These are phyloP conservation scores for Aureobasidium namibiae DNA, from an alignment of 2,329 filamentous ascomycete genomes.

Conservation along the genomic window DNA sequence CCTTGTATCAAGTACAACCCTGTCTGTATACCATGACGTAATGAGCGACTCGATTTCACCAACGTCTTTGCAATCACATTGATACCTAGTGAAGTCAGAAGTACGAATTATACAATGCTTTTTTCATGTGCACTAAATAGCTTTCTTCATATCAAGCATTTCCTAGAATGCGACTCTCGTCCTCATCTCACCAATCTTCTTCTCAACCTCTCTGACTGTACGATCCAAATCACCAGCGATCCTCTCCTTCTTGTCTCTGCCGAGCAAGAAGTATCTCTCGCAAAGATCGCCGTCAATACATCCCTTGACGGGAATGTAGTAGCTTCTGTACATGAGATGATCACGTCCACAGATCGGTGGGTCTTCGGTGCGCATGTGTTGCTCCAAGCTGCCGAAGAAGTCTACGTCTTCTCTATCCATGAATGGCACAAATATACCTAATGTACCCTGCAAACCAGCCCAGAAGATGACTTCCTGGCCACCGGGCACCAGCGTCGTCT, in stretches of 20 bases:
- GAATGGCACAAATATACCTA: constrained; percentile 90
- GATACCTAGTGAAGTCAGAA: neutral
- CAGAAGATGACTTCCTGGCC: constrained; percentile 87
- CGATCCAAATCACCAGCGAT: constrained; percentile 90
- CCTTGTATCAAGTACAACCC: neutral
- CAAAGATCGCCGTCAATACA: constrained; percentile 95
- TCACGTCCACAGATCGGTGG: constrained; percentile 84
- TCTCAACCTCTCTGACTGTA: constrained; percentile 85
- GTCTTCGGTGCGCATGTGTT: constrained; percentile 78
- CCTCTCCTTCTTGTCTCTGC: constrained; percentile 86
- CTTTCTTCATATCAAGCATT: neutral
- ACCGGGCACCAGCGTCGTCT: constrained; percentile 81
- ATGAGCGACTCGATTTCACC: neutral
- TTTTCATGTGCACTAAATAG: neutral
- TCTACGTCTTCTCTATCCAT: constrained; percentile 86
- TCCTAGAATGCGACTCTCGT: constrained; percentile 29
- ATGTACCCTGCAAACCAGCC: constrained; percentile 88
- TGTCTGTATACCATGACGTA: neutral
- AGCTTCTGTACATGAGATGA: constrained; percentile 89
- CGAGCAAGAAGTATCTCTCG: constrained; percentile 77
- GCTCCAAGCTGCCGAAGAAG: constrained; percentile 93
- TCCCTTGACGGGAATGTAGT: constrained; percentile 94
- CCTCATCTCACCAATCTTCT: constrained; percentile 60
- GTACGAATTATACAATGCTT: neutral
- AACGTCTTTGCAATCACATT: neutral